phyloP scores from a whole-genome alignment of 1,284 basidiomycete species.

The Lignosus rhinocerotis region DNA sequence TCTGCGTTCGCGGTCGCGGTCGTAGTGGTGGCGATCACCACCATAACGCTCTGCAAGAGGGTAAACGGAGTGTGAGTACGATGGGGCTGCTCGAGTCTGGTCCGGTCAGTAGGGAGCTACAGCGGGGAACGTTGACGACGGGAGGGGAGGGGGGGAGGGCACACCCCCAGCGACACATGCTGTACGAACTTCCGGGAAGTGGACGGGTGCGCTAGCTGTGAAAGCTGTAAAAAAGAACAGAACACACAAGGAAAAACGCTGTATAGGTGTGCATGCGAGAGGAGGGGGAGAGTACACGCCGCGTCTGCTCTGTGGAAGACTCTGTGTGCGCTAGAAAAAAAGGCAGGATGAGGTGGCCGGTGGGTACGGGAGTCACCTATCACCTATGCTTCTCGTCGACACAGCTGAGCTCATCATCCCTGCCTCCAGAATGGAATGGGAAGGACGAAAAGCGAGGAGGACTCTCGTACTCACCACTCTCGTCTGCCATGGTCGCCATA shows the following conservation, averaged over 20 bases:
- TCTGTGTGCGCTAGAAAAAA: constrained; percentile 28
- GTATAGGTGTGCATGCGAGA: constrained; percentile 1
- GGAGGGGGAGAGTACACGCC: constrained; percentile 1
- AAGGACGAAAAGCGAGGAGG: constrained; percentile 19
- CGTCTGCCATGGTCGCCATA: constrained; percentile 24
- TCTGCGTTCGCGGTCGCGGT: constrained; percentile 30
- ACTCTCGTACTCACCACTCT: constrained; percentile 24
- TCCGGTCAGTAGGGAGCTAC: constrained; percentile 30
- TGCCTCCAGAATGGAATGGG: constrained; percentile 29
- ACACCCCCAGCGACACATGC: constrained; percentile 10
- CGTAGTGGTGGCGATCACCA: constrained; percentile 53
- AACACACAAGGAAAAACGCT: background rate
- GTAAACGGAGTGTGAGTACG: constrained; percentile 32
- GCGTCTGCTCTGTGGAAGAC: constrained; percentile 1
- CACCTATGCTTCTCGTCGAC: constrained; percentile 14
- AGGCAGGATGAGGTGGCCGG: constrained; percentile 24
- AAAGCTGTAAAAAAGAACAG: constrained; percentile 28
- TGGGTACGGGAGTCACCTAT: constrained; percentile 16
- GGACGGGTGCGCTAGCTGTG: constrained; percentile 44
- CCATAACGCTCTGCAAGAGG: constrained; percentile 38
- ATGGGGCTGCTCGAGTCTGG: constrained; percentile 21
- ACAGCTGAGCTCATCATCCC: constrained; percentile 19
- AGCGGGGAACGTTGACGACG: constrained; percentile 6
- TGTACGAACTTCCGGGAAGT: background rate
- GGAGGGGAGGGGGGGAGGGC: constrained; percentile 1